These are phyloP conservation scores for Suillus brevipes DNA, from an alignment of 768 basidiomycete genomes.

Conservation along the genomic window DNA sequence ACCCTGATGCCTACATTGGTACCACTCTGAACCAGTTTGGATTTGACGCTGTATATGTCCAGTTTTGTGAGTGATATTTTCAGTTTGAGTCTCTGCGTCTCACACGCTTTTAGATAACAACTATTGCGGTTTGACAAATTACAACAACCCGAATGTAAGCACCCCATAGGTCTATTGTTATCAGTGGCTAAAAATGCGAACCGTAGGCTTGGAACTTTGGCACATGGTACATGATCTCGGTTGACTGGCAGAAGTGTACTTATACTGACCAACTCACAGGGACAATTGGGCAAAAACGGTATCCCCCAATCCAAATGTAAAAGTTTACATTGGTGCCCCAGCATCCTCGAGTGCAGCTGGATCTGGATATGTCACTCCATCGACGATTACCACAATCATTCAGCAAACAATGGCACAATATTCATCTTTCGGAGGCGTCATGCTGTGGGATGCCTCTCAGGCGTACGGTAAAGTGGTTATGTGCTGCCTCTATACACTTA, in stretches of 20 bases:
- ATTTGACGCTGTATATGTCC: conserved; percentile 53
- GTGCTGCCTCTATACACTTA: neutral
- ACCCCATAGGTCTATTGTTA: neutral
- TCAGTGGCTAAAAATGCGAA: conserved; percentile 2
- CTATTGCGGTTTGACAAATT: conserved; percentile 39
- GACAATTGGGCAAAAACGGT: conserved; percentile 45
- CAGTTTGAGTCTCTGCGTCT: neutral
- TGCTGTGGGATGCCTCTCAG: conserved; percentile 47
- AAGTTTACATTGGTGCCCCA: conserved; percentile 50
- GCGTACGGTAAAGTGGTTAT: conserved; percentile 36
- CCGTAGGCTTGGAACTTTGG: conserved; percentile 47
- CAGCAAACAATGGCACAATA: conserved; percentile 36
- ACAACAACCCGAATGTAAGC: conserved; percentile 43
- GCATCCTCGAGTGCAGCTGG: conserved; percentile 41
- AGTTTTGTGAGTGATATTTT: conserved; percentile 38
- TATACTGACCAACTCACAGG: conserved; percentile 29
- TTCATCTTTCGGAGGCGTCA: conserved; percentile 47
- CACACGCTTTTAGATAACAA: conserved; percentile 44
- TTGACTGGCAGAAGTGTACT: neutral
- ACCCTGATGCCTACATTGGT: conserved; percentile 47
- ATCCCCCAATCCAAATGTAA: conserved; percentile 46
- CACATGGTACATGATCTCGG: conserved; percentile 31
- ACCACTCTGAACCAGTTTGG: conserved; percentile 41
- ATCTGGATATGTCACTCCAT: conserved; percentile 41
- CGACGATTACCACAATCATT: conserved; percentile 33